Base-by-base conservation (phyloP, 495 filamentous ascomycete species). In the Penicillium crystallinum region DNA sequence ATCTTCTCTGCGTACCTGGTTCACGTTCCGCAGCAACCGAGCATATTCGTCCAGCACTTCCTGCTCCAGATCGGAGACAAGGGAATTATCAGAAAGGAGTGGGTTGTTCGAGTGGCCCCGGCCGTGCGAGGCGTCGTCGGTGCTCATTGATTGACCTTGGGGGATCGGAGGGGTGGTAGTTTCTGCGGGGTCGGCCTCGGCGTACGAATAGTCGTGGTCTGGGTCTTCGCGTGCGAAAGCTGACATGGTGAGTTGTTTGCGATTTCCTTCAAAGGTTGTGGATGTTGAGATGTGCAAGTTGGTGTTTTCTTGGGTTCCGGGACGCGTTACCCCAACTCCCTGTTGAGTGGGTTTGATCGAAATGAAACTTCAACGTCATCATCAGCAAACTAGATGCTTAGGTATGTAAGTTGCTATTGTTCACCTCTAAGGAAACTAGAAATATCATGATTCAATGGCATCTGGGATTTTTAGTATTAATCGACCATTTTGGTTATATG, bases 31-130 rank as follows among this genome's bases (percentile, higher is more conserved):
- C 1, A 92, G 80, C 21, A 98, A 71, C 18, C 87, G 82, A 48
- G 90, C 77, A 61, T 98, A 98, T 70, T 97, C 93, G 34, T 96
- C 89, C 0, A 98, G 77, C 1, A 98, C 85, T 66, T 97, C 91
- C 70, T 96, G 91, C 72, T 98, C 91, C 8, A 93, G 80, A 5
- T 89, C 85, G 0, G 87, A 79, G 52, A 77, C 70, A 36, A 66
- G 61, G 0, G 70, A 62, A 43, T 71, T 66, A 22, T 71, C 64
- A 22, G 68, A 52, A 35, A 77, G 68, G 12, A 77, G 68, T 3
- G 73, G 72, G 54, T 76, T 74, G 34, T 65, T 59, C 21, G 65
- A 56, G 54, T 43, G 57, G 40, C 43, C 54, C 36, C 45, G 52
- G 38, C 37, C 19, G 35, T 52, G 56, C 42, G 54, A 47, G 27